These are phyloP conservation scores for Aphanomyces stellatus DNA, from an alignment of 352 stramenopile species.

Conservation along the genomic window DNA sequence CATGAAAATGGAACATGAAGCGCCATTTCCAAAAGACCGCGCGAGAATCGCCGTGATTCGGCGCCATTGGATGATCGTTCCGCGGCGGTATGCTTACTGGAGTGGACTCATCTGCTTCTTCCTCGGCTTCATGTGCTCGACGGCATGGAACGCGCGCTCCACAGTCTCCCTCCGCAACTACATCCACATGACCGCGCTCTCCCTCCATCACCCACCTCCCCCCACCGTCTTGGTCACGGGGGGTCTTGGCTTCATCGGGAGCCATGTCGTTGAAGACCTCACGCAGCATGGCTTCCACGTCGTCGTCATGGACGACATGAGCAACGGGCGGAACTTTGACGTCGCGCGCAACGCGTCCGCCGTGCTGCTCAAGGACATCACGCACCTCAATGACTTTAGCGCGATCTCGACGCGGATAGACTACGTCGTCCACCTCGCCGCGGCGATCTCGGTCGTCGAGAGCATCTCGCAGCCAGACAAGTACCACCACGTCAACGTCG, in stretches of 20 bases:
- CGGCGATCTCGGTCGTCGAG: conserved; percentile 78
- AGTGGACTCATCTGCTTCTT: background rate
- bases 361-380: conserved; percentile 80
- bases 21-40: no score
- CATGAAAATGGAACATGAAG: no score
- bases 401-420: conserved; percentile 75
- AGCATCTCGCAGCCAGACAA: conserved; percentile 78
- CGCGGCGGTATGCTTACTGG: background rate
- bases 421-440: conserved; percentile 75
- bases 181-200: background rate
- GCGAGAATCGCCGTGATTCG: no score
- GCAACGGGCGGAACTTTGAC: conserved; percentile 83
- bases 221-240: conserved; percentile 70
- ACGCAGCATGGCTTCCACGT: conserved; percentile 70
- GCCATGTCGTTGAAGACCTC: conserved; percentile 76
- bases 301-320: conserved; percentile 83
- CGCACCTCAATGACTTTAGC: conserved; percentile 56
- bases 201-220: conserved; percentile 15
- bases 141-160: background rate
- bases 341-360: conserved; percentile 36
- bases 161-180: background rate
- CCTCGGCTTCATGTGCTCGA: background rate
- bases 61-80: background rate
- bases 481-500: conserved; percentile 79
- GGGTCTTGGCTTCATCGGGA: conserved; percentile 76